Base-by-base conservation (phyloP, 441 rosid genomes). In the Lepidium campestre region DNA sequence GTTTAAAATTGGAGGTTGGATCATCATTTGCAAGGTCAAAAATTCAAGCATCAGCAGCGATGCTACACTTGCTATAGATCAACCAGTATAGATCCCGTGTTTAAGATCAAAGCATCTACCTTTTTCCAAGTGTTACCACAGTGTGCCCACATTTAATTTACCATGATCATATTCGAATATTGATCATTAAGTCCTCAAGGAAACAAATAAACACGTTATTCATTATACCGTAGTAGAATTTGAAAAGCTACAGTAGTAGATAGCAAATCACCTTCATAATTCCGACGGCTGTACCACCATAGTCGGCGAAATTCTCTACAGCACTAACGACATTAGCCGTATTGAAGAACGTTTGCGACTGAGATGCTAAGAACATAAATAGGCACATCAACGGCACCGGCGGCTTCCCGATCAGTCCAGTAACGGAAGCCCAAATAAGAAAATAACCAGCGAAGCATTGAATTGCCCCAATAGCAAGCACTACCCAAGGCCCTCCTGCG, bases 201-300 rank as follows among this genome's bases (percentile, higher is more conserved):
- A 3, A 62, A 57, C 68, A 57, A 61, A 1, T 18, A 45, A 3
- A 35, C 7, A 56, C 76, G 73, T 45, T 76, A 70, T 31, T 82
- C 62, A n/a, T n/a, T n/a, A n/a, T n/a, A n/a, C n/a, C n/a, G n/a
- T n/a, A n/a, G n/a, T n/a, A n/a, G n/a, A n/a, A n/a, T n/a, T 4
- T 14, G 2, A 23, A 52, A 32, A 10, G 20, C n/a, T 44, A 32
- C 39, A 44, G 25, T 53, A 10, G 6, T 41, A 27, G 6, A 27
- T 27, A 27, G 31, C 31, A 1, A 7, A 0, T 7, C 67, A 88
- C 98, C 97, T 93, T 90, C 88, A 90, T 70, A 35, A 88, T 85
- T 11, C 98, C 97, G 1, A 93, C 92, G 31, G 86, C 87, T 23
- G 98, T 90, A 48, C 98, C 98, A 49, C 94, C 79, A 68, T 83